phyloP scores from a whole-genome alignment of 306 rosid genomes.

The Gastrolobium bilobum region DNA sequence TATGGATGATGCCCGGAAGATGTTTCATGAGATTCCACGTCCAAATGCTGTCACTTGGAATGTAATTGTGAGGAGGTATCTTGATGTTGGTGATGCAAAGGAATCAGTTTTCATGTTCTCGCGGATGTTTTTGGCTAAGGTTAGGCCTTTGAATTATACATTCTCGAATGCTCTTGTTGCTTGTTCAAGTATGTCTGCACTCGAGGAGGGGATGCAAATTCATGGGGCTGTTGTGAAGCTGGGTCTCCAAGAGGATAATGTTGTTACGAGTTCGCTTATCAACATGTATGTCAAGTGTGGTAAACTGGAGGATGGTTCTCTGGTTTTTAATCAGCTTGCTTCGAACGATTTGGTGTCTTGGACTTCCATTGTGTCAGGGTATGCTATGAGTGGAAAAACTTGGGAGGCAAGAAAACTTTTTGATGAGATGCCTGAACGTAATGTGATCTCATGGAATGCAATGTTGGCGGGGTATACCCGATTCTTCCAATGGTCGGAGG shows the following conservation, averaged over 20 bases:
- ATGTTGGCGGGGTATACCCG: conserved; percentile 73
- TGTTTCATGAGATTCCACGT: conserved; percentile 67
- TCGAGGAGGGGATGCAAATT: conserved; percentile 70
- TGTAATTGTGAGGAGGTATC: conserved; percentile 78
- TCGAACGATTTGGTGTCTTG: conserved; percentile 69
- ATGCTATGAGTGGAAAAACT: conserved; percentile 67
- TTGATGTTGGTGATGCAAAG: conserved; percentile 65
- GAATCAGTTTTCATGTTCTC: conserved; percentile 66
- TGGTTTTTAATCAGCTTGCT: conserved; percentile 63
- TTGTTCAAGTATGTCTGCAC: conserved; percentile 60
- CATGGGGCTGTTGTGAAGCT: conserved; percentile 69
- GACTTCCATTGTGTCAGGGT: conserved; percentile 78
- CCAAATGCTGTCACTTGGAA: conserved; percentile 82
- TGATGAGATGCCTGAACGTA: conserved; percentile 73
- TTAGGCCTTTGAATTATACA: conserved; percentile 68
- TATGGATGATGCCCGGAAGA: conserved; percentile 63
- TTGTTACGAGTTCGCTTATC: conserved; percentile 68
- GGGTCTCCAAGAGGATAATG: conserved; percentile 60
- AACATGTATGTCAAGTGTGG: conserved; percentile 78
- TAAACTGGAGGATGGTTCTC: conserved; percentile 56
- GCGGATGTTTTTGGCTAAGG: conserved; percentile 52
- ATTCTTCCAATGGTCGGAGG: conserved; percentile 62
- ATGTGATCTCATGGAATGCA: conserved; percentile 85
- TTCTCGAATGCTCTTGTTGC: conserved; percentile 75
- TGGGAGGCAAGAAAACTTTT: conserved; percentile 67